Conservation (phyloP, 2,329 filamentous ascomycete genomes). For the Diaporthe aspalathi region DNA sequence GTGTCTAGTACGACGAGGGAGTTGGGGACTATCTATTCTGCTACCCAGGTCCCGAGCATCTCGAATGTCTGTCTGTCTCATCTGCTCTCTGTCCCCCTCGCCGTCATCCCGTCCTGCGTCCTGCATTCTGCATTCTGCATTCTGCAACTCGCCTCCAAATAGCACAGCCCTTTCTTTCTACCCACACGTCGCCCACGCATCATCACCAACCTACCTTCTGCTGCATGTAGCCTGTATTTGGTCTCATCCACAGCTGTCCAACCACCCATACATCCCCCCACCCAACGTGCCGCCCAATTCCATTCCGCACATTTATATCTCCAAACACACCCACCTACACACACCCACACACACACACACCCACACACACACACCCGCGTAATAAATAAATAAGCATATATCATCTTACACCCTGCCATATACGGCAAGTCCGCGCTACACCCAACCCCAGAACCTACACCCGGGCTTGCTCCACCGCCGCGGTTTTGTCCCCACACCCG, state of each 20-base stretch:
- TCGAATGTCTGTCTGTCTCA: slow-evolving; percentile 21
- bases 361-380: background rate
- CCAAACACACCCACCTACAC: background rate
- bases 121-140: slow-evolving; percentile 7
- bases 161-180: background rate
- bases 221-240: background rate
- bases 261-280: background rate
- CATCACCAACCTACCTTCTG: background rate
- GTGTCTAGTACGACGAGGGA: no score
- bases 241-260: slow-evolving; percentile 11
- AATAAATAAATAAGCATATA: no score
- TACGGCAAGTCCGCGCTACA: background rate
- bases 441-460: slow-evolving; percentile 3
- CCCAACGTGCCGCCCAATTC: background rate
- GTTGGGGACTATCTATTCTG: background rate
- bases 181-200: slow-evolving; percentile 5
- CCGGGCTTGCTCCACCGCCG: slow-evolving; percentile 1
- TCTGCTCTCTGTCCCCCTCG: slow-evolving; percentile 12
- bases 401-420: slow-evolving; percentile 5
- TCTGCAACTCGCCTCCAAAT: background rate
- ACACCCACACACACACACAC: background rate
- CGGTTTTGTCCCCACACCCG: slow-evolving; percentile 1
- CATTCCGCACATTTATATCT: background rate
- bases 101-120: background rate
- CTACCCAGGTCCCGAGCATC: slow-evolving; percentile 7